A percentile compares a stretch with the other conserved stretches of the same genome.
Conservation (phyloP, 1,284 basidiomycete species). For the Malassezia vespertilionis region DNA sequence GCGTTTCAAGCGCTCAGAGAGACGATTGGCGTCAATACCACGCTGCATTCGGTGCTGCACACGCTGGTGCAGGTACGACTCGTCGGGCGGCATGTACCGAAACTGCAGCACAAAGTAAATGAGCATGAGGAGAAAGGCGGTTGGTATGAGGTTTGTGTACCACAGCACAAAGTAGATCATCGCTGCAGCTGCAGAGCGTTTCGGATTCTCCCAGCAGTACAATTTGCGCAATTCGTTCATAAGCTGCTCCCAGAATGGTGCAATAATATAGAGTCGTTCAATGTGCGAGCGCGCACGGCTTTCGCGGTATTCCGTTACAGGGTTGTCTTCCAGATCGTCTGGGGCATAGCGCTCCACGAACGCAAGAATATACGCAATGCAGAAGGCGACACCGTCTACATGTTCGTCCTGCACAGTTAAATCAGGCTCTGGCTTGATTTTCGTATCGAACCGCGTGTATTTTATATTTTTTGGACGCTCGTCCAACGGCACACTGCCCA, state of each 20-base stretch:
- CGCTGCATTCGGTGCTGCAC: slow-evolving; percentile 42
- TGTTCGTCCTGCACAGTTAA: slow-evolving; percentile 12
- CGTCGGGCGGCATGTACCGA: slow-evolving; percentile 45
- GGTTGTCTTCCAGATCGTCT: slow-evolving; percentile 41
- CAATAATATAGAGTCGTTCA: slow-evolving; percentile 45
- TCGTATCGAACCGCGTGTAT: too few species aligned
- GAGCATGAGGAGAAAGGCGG: slow-evolving; percentile 37
- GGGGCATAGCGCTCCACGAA: slow-evolving; percentile 41
- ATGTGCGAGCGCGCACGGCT: slow-evolving; percentile 38
- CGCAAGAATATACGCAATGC: slow-evolving; percentile 44
- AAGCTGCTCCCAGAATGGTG: slow-evolving; percentile 46
- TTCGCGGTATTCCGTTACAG: slow-evolving; percentile 40
- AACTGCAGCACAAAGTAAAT: slow-evolving; percentile 42
- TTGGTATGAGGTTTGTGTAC: slow-evolving; percentile 44
- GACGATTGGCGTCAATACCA: slow-evolving; percentile 39
- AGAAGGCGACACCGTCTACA: slow-evolving; percentile 43
- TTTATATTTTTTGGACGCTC: too few species aligned
- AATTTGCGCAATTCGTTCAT: slow-evolving; percentile 17
- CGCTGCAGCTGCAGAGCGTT: slow-evolving; percentile 30
- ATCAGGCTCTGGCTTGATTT: background rate
- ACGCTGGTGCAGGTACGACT: slow-evolving; percentile 37
- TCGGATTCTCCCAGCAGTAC: slow-evolving; percentile 24
- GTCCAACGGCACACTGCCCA: too few species aligned
- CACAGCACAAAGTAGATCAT: slow-evolving; percentile 47
- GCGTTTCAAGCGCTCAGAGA: slow-evolving; percentile 37